Evolutionary conservation across 164 flowering plant species (phyloP), one percentile per base, ranked within the genome.

Genomic region (Berberis thunbergii): DNA sequence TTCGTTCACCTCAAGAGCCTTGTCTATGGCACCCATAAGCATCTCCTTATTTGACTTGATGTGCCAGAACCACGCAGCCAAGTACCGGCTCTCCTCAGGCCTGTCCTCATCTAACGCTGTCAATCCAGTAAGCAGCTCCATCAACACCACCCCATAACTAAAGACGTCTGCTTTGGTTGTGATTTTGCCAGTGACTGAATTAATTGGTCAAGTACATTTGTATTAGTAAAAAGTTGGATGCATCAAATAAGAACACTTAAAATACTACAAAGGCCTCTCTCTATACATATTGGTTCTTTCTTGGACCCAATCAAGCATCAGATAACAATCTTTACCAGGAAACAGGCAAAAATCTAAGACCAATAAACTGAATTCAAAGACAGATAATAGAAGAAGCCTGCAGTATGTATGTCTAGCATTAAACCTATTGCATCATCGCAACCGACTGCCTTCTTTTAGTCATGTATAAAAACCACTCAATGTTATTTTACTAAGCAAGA

Each of bases 121-220:
- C 59, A 83, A 44, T 54, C 97, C 97, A 4, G 97, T 90, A 62
- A 90, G 55, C 12, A 90, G 75, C 77, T 90, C 97, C 86, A 90
- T 86, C 62, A 90, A 66, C 59, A 90, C 97, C 54, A 90, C 97
- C 2, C 97, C 97, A 42, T 54, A 90, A 73, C 92, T 86, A 78
- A 83, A 90, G 44, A 90, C 92, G 66, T 90, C 97, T 0, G 67
- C 84, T 66, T 87, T 89, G 1, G 95, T 89, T 3, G 97, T 84
- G 59, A 87, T 78, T 64, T 84, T 86, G 49, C 97, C 97, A 68
- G 78, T 87, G 54, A 85, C 97, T 90, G 86, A 59, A 57, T 91
- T 95, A 42, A 58, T 56, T 48, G 45, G 63, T 10, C 41, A 53
- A 52, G 50, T 48, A 57, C 49, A 58, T 53, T 39, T 2, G 8